Base-by-base conservation (phyloP, 805 yeast species). In the Saccharomycopsis microspora region DNA sequence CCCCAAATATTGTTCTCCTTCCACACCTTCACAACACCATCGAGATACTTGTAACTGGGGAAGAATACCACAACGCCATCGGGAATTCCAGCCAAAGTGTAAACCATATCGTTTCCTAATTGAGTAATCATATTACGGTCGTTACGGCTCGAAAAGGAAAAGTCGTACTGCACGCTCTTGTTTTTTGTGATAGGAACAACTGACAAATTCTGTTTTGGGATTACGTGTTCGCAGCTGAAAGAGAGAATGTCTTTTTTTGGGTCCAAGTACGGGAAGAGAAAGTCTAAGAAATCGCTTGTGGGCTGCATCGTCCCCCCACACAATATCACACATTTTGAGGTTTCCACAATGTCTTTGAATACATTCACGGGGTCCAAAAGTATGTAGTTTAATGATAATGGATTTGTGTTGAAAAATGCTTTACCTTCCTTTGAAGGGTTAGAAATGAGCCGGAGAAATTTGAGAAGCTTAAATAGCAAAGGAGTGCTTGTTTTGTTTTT, bases 221-320 rank as follows among this genome's bases (percentile, higher is more conserved):
- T 83, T 5, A 90, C 76, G 64, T 89, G 97, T 38, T 84, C 86
- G 66, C 96, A 89, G 3, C 80, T 70, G 57, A 85, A 83, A 32
- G 66, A 69, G 30, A 68, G 63, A 5, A 85, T 70, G 40, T 71
- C 55, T 0, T 61, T 57, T 0, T 57, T 47, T 0, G 63, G 53
- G 1, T 68, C 55, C 2, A 82, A 47, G 40, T 75, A 71, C 0
- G 95, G 94, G 44, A 85, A 76, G 36, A 88, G 63, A 53, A 71
- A 75, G n/a, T 76, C 67, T 4, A 72, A 63, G 59, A 80, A 84
- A 54, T 89, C 96, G n/a, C 69, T 58, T 34, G 80, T 68, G 0
- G 97, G 97, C 58, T 85, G 90, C 96, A 88, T 86, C 0, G 97
- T 89, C 9, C 97, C 97, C 35, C 97, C 97, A 1, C 96, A 93